Evolutionary conservation across 1,139 yeast species (phyloP).

Genomic region (Taphrina pruni): DNA sequence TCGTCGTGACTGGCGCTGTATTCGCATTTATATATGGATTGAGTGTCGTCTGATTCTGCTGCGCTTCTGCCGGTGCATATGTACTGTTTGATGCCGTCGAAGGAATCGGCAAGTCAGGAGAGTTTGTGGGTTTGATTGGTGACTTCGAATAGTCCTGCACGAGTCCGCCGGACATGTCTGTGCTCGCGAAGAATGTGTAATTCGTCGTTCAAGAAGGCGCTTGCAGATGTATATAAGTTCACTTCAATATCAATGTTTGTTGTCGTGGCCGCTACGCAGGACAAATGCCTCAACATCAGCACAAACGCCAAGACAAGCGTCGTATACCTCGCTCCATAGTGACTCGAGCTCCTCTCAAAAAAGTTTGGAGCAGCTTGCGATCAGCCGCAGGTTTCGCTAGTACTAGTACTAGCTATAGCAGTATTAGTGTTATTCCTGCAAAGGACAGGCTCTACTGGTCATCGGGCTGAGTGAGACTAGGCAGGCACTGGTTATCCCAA

Average conservation of each 20-base stretch:
- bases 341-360: constrained; percentile 9
- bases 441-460: no score
- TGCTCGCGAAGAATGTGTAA: not conserved
- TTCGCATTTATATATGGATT: not conserved
- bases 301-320: constrained; percentile 2
- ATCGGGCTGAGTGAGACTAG: no score
- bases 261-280: constrained; percentile 5
- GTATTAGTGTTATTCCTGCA: no score
- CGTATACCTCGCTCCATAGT: not conserved
- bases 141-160: constrained; percentile 34
- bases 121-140: constrained; percentile 18
- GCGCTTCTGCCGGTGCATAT: not conserved
- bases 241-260: not conserved
- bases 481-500: no score
- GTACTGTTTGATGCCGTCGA: not conserved
- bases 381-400: no score
- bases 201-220: no score
- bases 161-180: constrained; percentile 19
- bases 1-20: not conserved
- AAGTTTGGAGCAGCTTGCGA: not conserved
- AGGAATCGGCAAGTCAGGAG: constrained; percentile 1
- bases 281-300: not conserved
- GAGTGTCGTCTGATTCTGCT: not conserved
- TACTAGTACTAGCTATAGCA: no score
- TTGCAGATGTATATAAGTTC: not conserved